These are phyloP conservation scores for Candida boidinii DNA, from an alignment of 805 yeast genomes.

Conservation along the genomic window DNA sequence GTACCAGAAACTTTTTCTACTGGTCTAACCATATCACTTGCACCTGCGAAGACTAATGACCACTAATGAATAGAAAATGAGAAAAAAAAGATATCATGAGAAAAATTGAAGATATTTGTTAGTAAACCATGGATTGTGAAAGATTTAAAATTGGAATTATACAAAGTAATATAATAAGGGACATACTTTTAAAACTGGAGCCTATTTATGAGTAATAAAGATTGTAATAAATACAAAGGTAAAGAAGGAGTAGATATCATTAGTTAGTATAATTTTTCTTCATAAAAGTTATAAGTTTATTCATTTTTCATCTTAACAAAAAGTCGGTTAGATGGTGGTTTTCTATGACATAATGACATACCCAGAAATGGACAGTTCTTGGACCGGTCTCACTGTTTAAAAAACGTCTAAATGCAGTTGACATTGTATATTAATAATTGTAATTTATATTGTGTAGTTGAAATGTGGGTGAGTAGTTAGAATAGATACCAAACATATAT, in stretches of 20 bases:
- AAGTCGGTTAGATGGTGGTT: too few relatives aligned
- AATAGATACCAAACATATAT: too few relatives aligned
- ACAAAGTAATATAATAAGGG: background rate
- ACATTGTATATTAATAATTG: slow-evolving; percentile 14
- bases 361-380: slow-evolving; percentile 97
- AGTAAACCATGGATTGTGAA: background rate
- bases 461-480: too few relatives aligned
- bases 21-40: slow-evolving; percentile 80
- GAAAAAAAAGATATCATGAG: slow-evolving; percentile 3
- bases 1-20: slow-evolving; percentile 88
- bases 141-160: background rate
- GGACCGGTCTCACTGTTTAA: slow-evolving; percentile 91
- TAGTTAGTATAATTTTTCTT: slow-evolving; percentile 5
- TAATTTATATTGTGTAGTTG: too few relatives aligned
- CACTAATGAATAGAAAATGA: slow-evolving; percentile 54
- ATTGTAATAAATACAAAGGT: slow-evolving; percentile 1
- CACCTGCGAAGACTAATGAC: slow-evolving; percentile 89
- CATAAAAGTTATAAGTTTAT: background rate
- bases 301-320: too few relatives aligned
- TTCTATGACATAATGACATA: slow-evolving; percentile 26
- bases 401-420: slow-evolving; percentile 60
- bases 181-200: slow-evolving; percentile 47
- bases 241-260: background rate
- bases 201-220: slow-evolving; percentile 20
- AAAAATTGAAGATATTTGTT: background rate